Evolutionary conservation across 148 eudicot genomes (phyloP).

Genomic region (Diospyros lotus): DNA sequence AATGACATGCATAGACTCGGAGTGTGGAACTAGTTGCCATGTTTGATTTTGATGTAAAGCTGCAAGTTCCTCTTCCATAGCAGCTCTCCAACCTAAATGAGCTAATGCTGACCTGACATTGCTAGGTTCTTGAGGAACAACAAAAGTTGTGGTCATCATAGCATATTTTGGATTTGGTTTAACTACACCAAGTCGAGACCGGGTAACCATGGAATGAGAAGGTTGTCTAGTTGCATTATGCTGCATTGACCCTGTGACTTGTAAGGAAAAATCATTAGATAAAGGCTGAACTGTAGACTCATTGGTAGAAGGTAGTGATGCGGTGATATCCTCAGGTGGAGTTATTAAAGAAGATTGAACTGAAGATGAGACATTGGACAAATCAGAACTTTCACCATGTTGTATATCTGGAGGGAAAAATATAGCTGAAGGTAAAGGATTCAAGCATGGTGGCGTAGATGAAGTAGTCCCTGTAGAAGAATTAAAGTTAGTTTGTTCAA

Average conservation of each 20-base stretch:
- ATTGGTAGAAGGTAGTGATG: too few species aligned
- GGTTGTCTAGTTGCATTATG: too few species aligned
- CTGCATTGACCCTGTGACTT: too few species aligned
- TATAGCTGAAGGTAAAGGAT: too few species aligned
- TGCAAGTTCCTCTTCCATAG: neutral
- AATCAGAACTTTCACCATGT: neutral
- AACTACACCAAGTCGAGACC: neutral
- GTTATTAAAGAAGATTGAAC: slow-evolving; percentile 4
- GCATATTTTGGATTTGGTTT: neutral
- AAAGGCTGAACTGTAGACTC: neutral
- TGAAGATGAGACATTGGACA: slow-evolving; percentile 6
- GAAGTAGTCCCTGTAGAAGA: too few species aligned
- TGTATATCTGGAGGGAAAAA: too few species aligned
- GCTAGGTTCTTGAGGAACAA: neutral
- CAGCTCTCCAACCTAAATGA: neutral
- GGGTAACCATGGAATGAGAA: neutral
- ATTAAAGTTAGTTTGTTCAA: too few species aligned
- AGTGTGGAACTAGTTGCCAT: neutral
- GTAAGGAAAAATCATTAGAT: too few species aligned
- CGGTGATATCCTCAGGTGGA: too few species aligned
- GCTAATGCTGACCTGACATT: neutral
- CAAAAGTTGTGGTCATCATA: too few species aligned
- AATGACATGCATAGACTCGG: neutral
- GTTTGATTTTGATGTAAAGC: neutral
- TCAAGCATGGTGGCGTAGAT: too few species aligned